These are phyloP conservation scores for Ophiostoma piceae DNA, from an alignment of 2,329 filamentous ascomycete genomes.

Conservation along the genomic window DNA sequence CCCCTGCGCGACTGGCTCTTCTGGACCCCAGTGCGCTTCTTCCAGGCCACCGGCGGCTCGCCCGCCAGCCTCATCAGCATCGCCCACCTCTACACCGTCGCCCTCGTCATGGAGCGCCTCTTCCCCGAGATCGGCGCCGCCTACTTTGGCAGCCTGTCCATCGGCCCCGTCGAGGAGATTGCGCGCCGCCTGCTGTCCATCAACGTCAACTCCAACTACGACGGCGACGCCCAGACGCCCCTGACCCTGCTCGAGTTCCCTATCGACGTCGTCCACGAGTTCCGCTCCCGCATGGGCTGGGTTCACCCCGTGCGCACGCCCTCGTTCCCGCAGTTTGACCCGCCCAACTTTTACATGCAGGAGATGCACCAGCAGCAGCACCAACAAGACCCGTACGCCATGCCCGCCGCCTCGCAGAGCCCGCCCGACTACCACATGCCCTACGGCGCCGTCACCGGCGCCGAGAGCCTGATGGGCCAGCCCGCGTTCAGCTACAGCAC, in stretches of 20 bases:
- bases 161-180: conserved; percentile 81
- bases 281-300: conserved; percentile 66
- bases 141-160: conserved; percentile 76
- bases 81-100: conserved; percentile 85
- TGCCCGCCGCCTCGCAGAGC: conserved; percentile 31
- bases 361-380: conserved; percentile 29
- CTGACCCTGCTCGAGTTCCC: conserved; percentile 67
- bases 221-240: conserved; percentile 50
- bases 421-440: conserved; percentile 42
- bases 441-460: conserved; percentile 37
- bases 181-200: conserved; percentile 66
- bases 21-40: conserved; percentile 82
- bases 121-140: conserved; percentile 88
- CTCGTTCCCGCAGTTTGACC: conserved; percentile 57
- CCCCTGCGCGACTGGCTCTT: conserved; percentile 89
- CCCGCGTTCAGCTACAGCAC: conserved; percentile 60
- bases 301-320: conserved; percentile 53
- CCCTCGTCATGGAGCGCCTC: conserved; percentile 79
- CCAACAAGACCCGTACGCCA: conserved; percentile 27
- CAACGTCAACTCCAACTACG: conserved; percentile 54
- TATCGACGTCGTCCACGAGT: conserved; percentile 62
- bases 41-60: conserved; percentile 69
- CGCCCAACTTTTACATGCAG: conserved; percentile 49
- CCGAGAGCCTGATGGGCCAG: conserved; percentile 36
- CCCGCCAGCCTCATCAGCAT: conserved; percentile 76